These are phyloP conservation scores for Colletotrichum destructivum DNA, from an alignment of 2,329 filamentous ascomycete genomes.

Conservation along the genomic window DNA sequence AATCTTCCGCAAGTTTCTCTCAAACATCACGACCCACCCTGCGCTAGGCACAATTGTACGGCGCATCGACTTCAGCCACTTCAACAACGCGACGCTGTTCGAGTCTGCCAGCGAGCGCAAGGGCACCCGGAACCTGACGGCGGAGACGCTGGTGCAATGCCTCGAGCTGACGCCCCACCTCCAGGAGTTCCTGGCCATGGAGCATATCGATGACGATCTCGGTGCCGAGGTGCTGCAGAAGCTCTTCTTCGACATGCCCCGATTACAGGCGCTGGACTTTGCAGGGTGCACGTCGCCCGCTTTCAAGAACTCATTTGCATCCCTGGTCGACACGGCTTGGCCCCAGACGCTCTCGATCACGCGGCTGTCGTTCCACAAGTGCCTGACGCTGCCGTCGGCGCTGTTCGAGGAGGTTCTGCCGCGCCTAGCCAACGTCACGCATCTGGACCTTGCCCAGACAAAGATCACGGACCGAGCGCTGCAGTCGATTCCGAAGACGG, in stretches of 20 bases:
- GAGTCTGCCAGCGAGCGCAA: conserved; percentile 81
- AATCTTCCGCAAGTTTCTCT: conserved; percentile 86
- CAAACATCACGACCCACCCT: conserved; percentile 76
- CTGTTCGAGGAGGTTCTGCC: conserved; percentile 81
- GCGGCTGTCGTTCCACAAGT: conserved; percentile 84
- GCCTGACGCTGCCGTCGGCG: conserved; percentile 76
- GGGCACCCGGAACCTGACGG: conserved; percentile 82
- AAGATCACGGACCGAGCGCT: conserved; percentile 81
- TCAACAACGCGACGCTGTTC: conserved; percentile 84
- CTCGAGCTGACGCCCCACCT: conserved; percentile 80
- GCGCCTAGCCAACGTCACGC: conserved; percentile 78
- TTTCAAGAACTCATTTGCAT: conserved; percentile 77
- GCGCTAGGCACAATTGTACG: conserved; percentile 82
- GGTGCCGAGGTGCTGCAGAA: conserved; percentile 78
- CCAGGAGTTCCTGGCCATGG: conserved; percentile 84
- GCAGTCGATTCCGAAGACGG: conserved; percentile 78
- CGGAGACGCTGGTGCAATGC: conserved; percentile 80
- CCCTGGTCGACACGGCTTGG: conserved; percentile 66
- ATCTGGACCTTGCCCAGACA: conserved; percentile 85
- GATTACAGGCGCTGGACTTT: conserved; percentile 80
- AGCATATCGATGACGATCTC: conserved; percentile 85
- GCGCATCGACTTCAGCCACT: conserved; percentile 87
- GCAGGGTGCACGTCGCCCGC: conserved; percentile 79
- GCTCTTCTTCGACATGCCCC: conserved; percentile 77
- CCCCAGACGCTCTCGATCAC: conserved; percentile 72